Percentiles rank a stretch among this genome's conserved stretches.
Conservation (phyloP, 805 yeast genomes). For the Candida yuanshanica region DNA sequence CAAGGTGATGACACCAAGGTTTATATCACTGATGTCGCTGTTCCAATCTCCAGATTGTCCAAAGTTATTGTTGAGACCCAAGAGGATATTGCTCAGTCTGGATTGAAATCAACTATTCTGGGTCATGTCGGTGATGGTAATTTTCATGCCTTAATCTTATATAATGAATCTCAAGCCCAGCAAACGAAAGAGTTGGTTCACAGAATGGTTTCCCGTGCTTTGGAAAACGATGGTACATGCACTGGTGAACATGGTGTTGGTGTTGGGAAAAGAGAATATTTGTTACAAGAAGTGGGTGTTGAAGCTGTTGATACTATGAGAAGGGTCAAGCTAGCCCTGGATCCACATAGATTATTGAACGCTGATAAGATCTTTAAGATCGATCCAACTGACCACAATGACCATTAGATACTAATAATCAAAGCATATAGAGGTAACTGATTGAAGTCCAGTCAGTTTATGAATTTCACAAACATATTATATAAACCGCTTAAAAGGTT, state of each 20-base stretch:
- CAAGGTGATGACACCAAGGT: conserved; percentile 43
- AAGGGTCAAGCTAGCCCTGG: conserved; percentile 62
- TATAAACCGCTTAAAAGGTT: no score
- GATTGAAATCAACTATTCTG: conserved; percentile 51
- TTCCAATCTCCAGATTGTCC: conserved; percentile 66
- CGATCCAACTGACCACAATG: conserved; percentile 43
- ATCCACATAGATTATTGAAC: conserved; percentile 66
- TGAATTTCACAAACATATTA: no score
- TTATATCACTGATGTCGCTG: conserved; percentile 82
- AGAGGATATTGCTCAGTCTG: conserved; percentile 47
- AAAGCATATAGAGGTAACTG: neutral
- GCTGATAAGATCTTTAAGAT: conserved; percentile 75
- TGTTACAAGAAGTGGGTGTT: conserved; percentile 59
- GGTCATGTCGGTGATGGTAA: conserved; percentile 88
- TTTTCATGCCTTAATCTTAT: conserved; percentile 63
- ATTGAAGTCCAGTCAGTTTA: no score
- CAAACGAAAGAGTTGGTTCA: conserved; percentile 46
- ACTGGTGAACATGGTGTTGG: conserved; percentile 91
- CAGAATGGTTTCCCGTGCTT: conserved; percentile 60
- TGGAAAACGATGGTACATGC: conserved; percentile 73
- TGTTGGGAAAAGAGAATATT: conserved; percentile 60
- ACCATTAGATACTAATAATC: conserved; percentile 2
- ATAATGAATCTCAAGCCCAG: conserved; percentile 43
- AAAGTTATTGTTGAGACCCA: conserved; percentile 57
- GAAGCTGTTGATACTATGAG: conserved; percentile 71